A percentile compares a stretch with the other conserved stretches of the same genome.
Evolutionary conservation across 1,284 basidiomycete species (phyloP).

Genomic region (Ceratobasidium sp.): DNA sequence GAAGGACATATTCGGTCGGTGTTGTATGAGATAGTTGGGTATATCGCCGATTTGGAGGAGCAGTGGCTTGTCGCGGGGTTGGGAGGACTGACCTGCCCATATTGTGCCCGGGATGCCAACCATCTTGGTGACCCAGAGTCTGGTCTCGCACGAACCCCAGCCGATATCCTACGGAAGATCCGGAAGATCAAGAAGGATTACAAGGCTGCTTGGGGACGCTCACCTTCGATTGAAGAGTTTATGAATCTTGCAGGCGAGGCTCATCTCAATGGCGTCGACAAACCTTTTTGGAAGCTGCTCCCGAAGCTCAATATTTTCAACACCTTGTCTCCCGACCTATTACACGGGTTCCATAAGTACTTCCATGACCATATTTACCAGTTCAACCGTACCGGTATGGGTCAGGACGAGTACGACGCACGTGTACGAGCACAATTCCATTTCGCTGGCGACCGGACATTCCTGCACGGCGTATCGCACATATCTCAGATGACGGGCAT

Average conservation of each 20-base stretch:
- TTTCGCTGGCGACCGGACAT: constrained; percentile 6
- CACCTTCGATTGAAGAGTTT: constrained; percentile 3
- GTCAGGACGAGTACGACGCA: constrained; percentile 2
- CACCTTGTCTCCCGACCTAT: constrained; percentile 8
- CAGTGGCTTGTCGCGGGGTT: neutral
- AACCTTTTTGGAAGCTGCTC: constrained; percentile 23
- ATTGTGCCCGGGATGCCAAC: neutral
- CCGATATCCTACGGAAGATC: neutral
- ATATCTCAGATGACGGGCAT: constrained; percentile 31
- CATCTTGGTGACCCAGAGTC: constrained; percentile 15
- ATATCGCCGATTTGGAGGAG: constrained; percentile 9
- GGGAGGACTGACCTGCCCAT: constrained; percentile 5
- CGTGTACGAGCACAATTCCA: neutral
- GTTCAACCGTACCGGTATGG: constrained; percentile 31
- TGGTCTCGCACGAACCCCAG: neutral
- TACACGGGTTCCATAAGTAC: constrained; percentile 37
- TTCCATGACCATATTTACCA: constrained; percentile 25
- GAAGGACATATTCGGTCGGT: constrained; percentile 1
- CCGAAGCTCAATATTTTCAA: constrained; percentile 22
- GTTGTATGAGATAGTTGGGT: neutral
- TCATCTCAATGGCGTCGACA: constrained; percentile 38
- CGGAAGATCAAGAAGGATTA: neutral
- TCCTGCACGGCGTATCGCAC: constrained; percentile 18
- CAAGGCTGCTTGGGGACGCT: neutral
- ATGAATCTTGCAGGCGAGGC: neutral